Evolutionary conservation across 2,329 filamentous ascomycete species (phyloP).

Genomic region (Anisogramma anomala): DNA sequence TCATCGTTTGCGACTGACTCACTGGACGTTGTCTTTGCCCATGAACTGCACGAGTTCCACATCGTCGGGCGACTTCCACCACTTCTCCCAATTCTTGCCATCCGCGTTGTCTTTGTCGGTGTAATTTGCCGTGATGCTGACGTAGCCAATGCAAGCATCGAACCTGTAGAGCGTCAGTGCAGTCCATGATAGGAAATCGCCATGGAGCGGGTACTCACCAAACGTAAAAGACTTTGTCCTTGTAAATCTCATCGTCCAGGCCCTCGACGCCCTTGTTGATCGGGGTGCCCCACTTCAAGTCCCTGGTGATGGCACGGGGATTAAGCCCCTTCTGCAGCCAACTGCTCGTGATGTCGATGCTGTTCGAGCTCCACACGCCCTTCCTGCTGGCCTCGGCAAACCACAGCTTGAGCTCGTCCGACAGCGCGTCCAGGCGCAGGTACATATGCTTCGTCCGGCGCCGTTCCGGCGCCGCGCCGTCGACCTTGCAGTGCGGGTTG

Average conservation of each 20-base stretch:
- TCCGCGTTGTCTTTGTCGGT: slow-evolving; percentile 42
- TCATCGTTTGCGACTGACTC: not conserved
- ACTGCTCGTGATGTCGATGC: slow-evolving; percentile 62
- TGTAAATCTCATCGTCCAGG: slow-evolving; percentile 42
- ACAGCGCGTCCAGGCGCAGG: slow-evolving; percentile 73
- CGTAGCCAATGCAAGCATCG: slow-evolving; percentile 80
- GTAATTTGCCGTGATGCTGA: slow-evolving; percentile 88
- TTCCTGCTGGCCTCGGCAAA: slow-evolving; percentile 60
- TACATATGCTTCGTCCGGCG: slow-evolving; percentile 84
- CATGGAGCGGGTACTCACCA: slow-evolving; percentile 18
- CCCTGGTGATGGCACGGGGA: slow-evolving; percentile 78
- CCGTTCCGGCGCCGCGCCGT: slow-evolving; percentile 67
- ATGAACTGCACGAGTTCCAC: slow-evolving; percentile 91
- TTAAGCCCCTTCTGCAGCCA: slow-evolving; percentile 79
- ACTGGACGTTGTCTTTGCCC: slow-evolving; percentile 70
- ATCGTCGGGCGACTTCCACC: slow-evolving; percentile 75
- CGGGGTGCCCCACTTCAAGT: slow-evolving; percentile 76
- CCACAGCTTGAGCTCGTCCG: slow-evolving; percentile 68
- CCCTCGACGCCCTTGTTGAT: slow-evolving; percentile 38
- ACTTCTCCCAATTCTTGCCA: slow-evolving; percentile 70
- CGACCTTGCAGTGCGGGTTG: slow-evolving; percentile 84
- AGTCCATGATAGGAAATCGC: too few species aligned
- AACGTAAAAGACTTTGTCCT: slow-evolving; percentile 72
- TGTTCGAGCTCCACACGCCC: slow-evolving; percentile 67
- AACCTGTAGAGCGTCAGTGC: slow-evolving; percentile 15